phyloP scores from a whole-genome alignment of 371 early-diverging fungal species.

The Nosema bombycis region DNA sequence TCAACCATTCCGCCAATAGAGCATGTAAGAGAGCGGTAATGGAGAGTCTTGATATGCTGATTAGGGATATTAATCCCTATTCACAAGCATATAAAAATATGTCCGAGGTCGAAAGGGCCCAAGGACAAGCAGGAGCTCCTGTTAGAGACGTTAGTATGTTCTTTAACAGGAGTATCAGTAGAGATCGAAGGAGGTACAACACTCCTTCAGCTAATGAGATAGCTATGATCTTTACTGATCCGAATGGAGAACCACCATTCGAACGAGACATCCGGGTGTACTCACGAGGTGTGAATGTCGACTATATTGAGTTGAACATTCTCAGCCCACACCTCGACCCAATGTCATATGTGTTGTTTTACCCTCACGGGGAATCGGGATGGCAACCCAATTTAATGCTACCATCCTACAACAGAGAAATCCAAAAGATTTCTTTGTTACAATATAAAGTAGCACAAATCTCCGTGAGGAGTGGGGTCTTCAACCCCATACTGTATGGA shows the following conservation, averaged over 20 bases:
- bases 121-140: not conserved
- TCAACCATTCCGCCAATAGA: not conserved
- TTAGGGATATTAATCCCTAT: not conserved
- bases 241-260: not conserved
- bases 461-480: not conserved
- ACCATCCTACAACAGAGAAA: not conserved
- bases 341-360: too few relatives aligned
- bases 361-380: too few relatives aligned
- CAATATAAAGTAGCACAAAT: conserved; percentile 1
- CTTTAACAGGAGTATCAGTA: not conserved
- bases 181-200: not conserved
- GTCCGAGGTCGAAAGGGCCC: not conserved
- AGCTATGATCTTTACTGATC: not conserved
- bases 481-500: not conserved
- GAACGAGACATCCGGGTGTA: not conserved
- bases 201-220: not conserved
- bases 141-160: not conserved
- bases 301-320: not conserved
- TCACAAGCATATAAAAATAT: not conserved
- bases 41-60: not conserved
- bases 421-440: not conserved
- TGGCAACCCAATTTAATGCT: not conserved
- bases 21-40: not conserved
- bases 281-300: not conserved
- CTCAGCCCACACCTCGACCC: too few relatives aligned